phyloP scores from a whole-genome alignment of 352 stramenopile genomes.

The Phytophthora chlamydospora region DNA sequence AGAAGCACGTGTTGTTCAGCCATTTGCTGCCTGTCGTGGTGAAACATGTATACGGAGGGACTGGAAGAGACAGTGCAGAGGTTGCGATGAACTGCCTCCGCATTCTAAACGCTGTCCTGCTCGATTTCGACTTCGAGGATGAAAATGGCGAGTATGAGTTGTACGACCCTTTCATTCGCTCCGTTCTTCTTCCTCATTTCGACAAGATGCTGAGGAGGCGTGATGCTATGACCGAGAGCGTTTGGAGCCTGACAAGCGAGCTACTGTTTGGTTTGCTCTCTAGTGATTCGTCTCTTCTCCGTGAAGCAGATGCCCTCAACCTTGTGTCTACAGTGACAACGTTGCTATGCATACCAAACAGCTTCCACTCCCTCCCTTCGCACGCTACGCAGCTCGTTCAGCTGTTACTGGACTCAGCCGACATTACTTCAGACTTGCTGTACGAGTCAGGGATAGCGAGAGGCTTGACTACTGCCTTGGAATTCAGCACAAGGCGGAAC shows the following conservation, averaged over 20 bases:
- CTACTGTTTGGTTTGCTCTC: conserved; percentile 55
- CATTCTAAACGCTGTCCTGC: conserved; percentile 53
- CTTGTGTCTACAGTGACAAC: conserved; percentile 34
- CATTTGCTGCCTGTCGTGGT: conserved; percentile 61
- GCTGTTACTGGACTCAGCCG: conserved; percentile 35
- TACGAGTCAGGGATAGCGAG: conserved; percentile 40
- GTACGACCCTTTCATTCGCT: conserved; percentile 47
- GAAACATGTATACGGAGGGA: conserved; percentile 23
- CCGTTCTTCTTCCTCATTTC: conserved; percentile 53
- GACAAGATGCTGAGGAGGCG: conserved; percentile 25
- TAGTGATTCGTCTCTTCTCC: conserved; percentile 37
- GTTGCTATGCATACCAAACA: conserved; percentile 39
- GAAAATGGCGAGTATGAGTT: conserved; percentile 25
- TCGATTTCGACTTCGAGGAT: conserved; percentile 50
- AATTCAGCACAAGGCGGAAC: conserved; percentile 28
- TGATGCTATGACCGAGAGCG: conserved; percentile 39
- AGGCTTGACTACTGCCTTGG: conserved; percentile 31
- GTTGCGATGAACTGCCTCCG: conserved; percentile 52
- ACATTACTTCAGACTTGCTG: conserved; percentile 25
- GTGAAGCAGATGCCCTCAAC: conserved; percentile 19
- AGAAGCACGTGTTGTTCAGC: conserved; percentile 50
- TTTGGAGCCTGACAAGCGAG: conserved; percentile 58
- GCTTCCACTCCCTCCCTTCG: conserved; percentile 38
- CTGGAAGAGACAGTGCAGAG: conserved; percentile 17
- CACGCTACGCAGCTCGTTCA: conserved; percentile 45